Percentiles rank a stretch among this genome's conserved stretches.
Conservation (phyloP, 2,329 filamentous ascomycete species). For the Ceratocystis eucalypticola region DNA sequence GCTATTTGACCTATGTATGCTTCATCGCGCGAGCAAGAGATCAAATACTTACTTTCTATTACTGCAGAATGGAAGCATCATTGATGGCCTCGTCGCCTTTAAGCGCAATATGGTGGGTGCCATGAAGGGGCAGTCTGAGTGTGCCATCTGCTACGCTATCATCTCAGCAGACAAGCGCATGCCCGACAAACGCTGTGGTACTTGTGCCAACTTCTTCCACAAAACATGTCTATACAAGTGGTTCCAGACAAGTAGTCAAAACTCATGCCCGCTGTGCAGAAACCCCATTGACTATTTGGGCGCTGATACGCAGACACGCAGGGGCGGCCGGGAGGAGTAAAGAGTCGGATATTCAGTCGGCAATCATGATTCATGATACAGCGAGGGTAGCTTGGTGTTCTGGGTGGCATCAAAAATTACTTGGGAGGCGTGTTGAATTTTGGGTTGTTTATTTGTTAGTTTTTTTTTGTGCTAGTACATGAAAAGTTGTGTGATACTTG, state of each 20-base stretch:
- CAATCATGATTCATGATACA: not conserved
- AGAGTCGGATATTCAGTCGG: not conserved
- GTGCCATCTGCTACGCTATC: conserved; percentile 93
- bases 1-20: not conserved
- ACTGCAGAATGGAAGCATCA: conserved; percentile 60
- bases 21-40: not conserved
- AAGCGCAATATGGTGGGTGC: conserved; percentile 75
- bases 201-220: conserved; percentile 92
- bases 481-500: not conserved
- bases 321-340: conserved; percentile 15
- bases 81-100: conserved; percentile 77
- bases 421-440: not conserved
- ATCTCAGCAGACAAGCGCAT: conserved; percentile 78
- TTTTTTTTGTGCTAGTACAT: not conserved
- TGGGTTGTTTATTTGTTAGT: not conserved
- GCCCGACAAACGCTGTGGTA: conserved; percentile 80
- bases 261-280: conserved; percentile 82
- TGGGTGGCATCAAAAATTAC: not conserved
- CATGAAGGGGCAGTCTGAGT: conserved; percentile 86
- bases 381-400: not conserved
- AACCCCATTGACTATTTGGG: conserved; percentile 61
- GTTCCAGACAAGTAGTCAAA: conserved; percentile 89
- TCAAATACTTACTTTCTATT: conserved; percentile 6
- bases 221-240: conserved; percentile 83
- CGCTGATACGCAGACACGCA: conserved; percentile 26